These are phyloP conservation scores for Sclerotinia spermophila DNA, from an alignment of 2,329 filamentous ascomycete genomes.

Conservation along the genomic window DNA sequence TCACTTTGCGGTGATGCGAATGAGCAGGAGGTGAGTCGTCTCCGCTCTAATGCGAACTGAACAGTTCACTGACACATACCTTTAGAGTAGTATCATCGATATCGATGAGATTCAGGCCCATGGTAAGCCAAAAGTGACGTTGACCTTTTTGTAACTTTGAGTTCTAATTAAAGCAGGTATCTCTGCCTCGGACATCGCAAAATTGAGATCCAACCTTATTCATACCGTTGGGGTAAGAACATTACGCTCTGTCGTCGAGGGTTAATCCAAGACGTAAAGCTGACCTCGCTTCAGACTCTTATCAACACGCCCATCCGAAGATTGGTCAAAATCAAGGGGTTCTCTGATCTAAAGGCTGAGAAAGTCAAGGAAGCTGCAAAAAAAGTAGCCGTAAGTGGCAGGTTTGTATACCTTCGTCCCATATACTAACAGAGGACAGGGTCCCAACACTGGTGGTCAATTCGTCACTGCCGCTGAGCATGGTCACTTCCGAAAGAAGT, in stretches of 20 bases:
- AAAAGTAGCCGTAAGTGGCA: conserved; percentile 35
- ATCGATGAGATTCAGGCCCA: conserved; percentile 64
- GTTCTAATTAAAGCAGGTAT: conserved; percentile 47
- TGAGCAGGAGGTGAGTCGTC: conserved; percentile 7
- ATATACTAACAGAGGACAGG: conserved; percentile 41
- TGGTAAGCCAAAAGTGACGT: conserved; percentile 40
- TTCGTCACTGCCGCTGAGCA: conserved; percentile 66
- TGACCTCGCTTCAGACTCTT: conserved; percentile 47
- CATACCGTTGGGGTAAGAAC: conserved; percentile 57
- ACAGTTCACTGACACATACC: not conserved
- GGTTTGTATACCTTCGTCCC: not conserved
- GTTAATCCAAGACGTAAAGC: not conserved
- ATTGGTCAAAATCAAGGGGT: conserved; percentile 64
- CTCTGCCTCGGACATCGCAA: conserved; percentile 60
- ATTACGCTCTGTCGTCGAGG: not conserved
- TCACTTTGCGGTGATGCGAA: conserved; percentile 18
- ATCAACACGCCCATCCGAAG: conserved; percentile 56
- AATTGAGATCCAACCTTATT: conserved; percentile 59
- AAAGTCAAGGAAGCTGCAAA: conserved; percentile 65
- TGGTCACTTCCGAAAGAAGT: conserved; percentile 57
- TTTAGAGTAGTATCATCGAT: conserved; percentile 50
- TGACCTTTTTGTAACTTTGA: not conserved
- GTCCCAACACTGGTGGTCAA: conserved; percentile 46
- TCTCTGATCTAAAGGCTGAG: conserved; percentile 67
- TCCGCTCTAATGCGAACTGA: not conserved